Evolutionary conservation across 2,329 filamentous ascomycete genomes (phyloP), one percentile per base, ranked within the genome.

Genomic region (Fusarium poae): DNA sequence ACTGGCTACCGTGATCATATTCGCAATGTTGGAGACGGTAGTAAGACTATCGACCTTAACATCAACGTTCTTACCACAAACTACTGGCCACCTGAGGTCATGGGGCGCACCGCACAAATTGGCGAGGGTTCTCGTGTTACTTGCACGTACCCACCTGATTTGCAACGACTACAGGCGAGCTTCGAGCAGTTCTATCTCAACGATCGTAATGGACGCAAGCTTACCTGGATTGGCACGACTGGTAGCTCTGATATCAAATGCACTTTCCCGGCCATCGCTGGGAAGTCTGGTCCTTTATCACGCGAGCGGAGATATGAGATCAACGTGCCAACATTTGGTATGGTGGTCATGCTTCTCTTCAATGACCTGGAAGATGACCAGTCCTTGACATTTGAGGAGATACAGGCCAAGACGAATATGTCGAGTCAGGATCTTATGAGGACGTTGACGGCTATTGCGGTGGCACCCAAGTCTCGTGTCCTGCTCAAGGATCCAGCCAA

Each of bases 21-120:
- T 46, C 79, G 81, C 30, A 81, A 79, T 30, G 79, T 88, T 13
- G 78, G 86, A 77, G 78, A 88, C 77, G 77, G 80, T 20, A 75
- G 64, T 27, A 79, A 76, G 69, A 75, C 88, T 30, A 88, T 95
- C 29, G 96, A 98, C 46, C 85, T 99, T 25, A 87, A 86, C 50
- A 91, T 97, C 79, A 93, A 89, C 69, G 91, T 99, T 30, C 86
- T 99, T 39, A 97, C 94, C 1, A 94, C 91, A 71, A 97, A 97
- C 78, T 95, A 93, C 77, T 99, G 96, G 96, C 96, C 96, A 3
- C 88, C 94, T 70, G 94, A 97, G 73, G 88, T 93, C 15, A 94
- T 97, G 89, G 89, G 91, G 10, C 78, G 88, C 62, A 72, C 84
- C 77, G 73, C 86, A 81, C 73, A 86, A 79, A 72, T 86, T 78